Evolutionary conservation across 179 eudicot species (phyloP).

Genomic region (Beta corolliflora): DNA sequence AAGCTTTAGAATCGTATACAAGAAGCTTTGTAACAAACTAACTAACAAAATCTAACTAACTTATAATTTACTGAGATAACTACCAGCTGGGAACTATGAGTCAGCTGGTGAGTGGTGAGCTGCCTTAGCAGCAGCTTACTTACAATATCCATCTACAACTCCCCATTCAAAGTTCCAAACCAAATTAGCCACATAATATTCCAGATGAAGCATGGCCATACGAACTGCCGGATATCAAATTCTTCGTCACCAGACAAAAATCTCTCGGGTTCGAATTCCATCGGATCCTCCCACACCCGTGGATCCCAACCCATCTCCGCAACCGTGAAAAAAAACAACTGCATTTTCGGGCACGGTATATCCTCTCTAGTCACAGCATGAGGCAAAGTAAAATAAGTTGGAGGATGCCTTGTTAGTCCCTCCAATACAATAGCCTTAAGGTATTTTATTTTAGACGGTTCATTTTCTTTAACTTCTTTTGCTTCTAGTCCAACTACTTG

Average conservation of each 20-base stretch:
- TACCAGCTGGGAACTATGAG: no score
- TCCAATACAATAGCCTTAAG: constrained; percentile 24
- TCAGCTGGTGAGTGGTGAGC: no score
- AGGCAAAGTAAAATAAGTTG: constrained; percentile 27
- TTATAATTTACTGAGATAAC: no score
- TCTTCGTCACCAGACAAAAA: constrained; percentile 13
- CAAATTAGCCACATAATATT: constrained; percentile 30
- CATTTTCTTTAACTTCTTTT: constrained; percentile 20
- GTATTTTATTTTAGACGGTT: constrained; percentile 14
- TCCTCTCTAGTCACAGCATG: constrained; percentile 26
- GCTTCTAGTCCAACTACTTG: constrained; percentile 15
- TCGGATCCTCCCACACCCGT: constrained; percentile 27
- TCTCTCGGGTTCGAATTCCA: constrained; percentile 27
- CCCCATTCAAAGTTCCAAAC: constrained; percentile 27
- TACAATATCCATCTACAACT: constrained; percentile 16
- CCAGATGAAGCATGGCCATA: constrained; percentile 27
- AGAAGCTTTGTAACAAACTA: no score
- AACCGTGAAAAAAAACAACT: constrained; percentile 21
- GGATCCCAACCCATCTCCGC: constrained; percentile 29
- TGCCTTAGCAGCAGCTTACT: no score
- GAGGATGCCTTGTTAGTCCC: constrained; percentile 30
- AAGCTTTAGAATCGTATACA: no score
- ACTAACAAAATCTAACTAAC: no score
- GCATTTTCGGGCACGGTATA: constrained; percentile 22
- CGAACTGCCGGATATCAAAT: constrained; percentile 19